Evolutionary conservation across 169 alveolate species (phyloP), one percentile per base, ranked within the genome.

Genomic region (Cryptosporidium parvum): DNA sequence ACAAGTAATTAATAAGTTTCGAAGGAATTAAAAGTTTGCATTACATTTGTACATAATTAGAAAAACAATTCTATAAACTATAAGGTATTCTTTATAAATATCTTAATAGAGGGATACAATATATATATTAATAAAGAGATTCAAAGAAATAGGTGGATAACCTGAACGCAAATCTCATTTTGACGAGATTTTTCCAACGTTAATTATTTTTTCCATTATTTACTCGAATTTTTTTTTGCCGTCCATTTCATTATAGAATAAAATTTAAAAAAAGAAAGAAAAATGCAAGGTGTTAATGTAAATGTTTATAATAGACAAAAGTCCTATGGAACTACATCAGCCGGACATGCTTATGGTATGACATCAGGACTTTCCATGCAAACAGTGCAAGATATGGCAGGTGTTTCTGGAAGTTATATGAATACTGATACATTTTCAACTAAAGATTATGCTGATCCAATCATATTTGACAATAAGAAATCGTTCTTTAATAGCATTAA

Each of bases 291-390:
- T 10, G 35, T 37, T 21, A 80, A 39, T 62, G 75, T 33, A 61
- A 80, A 23, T 65, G 68, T 80, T 21, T 65, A 80, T n/a, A 80
- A 80, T 59, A 59, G 89, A 26, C 89, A 80, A 48, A 80, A 80
- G 75, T n/a, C 75, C 33, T 65, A 80, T 48, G 80, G 80, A 35
- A 65, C 89, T 14, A 37, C 72, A n/a, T 26, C 72, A 35, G 29
- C 73, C 7, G 67, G 67, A 2, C 75, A 59, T 62, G 80, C 75
- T 16, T 80, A 21, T 42, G 75, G 89, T 18, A 42, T 80, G 45
- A 65, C 72, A n/a, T 59, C 80, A 12, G 89, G 89, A 23, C 75
- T 80, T 16, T 80, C 89, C 2, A 80, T 80, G 89, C 89, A 80
- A 23, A 65, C 89, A 35, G 75, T 80, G 2, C 89, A 80, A 23